Percentiles rank a stretch among this genome's conserved stretches.
phyloP scores from a whole-genome alignment of 2,329 filamentous ascomycete genomes.

The Shiraia sp. region DNA sequence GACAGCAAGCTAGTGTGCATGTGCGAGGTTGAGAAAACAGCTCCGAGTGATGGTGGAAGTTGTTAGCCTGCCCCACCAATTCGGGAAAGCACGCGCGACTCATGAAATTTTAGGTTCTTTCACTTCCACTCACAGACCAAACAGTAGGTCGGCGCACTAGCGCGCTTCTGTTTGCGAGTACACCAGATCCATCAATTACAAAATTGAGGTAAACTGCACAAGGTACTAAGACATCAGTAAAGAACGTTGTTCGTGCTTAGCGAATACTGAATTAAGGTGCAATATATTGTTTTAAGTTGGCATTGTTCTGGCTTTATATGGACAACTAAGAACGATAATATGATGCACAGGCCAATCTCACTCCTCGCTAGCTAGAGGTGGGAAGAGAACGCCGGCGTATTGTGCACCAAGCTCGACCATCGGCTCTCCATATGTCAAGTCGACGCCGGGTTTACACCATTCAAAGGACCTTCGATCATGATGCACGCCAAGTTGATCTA shows the following conservation, averaged over 20 bases:
- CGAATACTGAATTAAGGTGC: too few relatives aligned
- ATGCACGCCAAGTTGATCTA: constrained; percentile 78
- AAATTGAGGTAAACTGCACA: too few relatives aligned
- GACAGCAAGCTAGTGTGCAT: constrained; percentile 15
- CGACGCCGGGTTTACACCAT: constrained; percentile 65
- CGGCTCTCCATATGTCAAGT: constrained; percentile 69
- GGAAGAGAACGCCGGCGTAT: constrained; percentile 57
- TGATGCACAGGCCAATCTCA: constrained; percentile 7
- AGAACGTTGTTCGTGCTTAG: too few relatives aligned
- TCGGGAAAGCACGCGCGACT: neutral
- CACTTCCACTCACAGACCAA: too few relatives aligned
- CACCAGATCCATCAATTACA: too few relatives aligned
- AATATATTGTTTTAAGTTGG: neutral
- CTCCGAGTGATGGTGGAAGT: constrained; percentile 8
- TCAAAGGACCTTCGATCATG: constrained; percentile 64
- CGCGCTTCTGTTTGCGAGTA: too few relatives aligned
- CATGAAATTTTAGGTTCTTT: too few relatives aligned
- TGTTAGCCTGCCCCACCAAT: constrained; percentile 7
- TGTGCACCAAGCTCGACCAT: constrained; percentile 47
- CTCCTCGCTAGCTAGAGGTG: constrained; percentile 38
- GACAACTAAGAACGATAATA: neutral
- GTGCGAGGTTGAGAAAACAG: constrained; percentile 14
- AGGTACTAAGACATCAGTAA: too few relatives aligned
- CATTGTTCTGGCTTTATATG: neutral
- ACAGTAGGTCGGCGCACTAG: too few relatives aligned